Percentiles rank a stretch among this genome's conserved stretches.
phyloP scores from a whole-genome alignment of 805 yeast species.

The Hanseniaspora meyeri region DNA sequence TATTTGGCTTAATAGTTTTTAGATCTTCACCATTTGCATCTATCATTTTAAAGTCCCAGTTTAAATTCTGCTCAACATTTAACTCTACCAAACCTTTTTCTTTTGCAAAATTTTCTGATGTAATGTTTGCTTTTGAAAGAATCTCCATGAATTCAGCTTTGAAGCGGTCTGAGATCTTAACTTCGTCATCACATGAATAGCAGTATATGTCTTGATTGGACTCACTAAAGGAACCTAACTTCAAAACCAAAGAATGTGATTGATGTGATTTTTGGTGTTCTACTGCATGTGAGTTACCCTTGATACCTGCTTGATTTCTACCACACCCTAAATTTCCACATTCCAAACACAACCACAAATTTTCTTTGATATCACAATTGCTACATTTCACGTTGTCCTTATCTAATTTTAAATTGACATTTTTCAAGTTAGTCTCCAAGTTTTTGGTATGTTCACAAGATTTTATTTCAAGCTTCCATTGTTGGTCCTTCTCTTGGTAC shows the following conservation, averaged over 20 bases:
- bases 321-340: slow-evolving; percentile 96
- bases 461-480: slow-evolving; percentile 82
- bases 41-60: slow-evolving; percentile 83
- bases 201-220: slow-evolving; percentile 74
- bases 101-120: slow-evolving; percentile 47
- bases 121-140: slow-evolving; percentile 51
- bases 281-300: slow-evolving; percentile 90
- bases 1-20: slow-evolving; percentile 34
- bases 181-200: slow-evolving; percentile 80
- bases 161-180: slow-evolving; percentile 47
- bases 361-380: slow-evolving; percentile 54
- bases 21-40: slow-evolving; percentile 56
- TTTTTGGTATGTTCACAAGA: slow-evolving; percentile 66
- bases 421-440: slow-evolving; percentile 30
- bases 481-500: slow-evolving; percentile 49
- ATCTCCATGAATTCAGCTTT: slow-evolving; percentile 24
- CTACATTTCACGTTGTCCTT: slow-evolving; percentile 36
- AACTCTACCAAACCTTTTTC: slow-evolving; percentile 82
- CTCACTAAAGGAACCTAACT: slow-evolving; percentile 74
- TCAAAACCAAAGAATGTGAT: slow-evolving; percentile 73
- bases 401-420: background rate
- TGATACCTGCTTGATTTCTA: slow-evolving; percentile 79
- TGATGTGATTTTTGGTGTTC: slow-evolving; percentile 43
- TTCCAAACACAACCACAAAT: slow-evolving; percentile 81
- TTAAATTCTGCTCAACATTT: slow-evolving; percentile 82